phyloP scores from a whole-genome alignment of 495 filamentous ascomycete genomes.

The Talaromyces proteolyticus region DNA sequence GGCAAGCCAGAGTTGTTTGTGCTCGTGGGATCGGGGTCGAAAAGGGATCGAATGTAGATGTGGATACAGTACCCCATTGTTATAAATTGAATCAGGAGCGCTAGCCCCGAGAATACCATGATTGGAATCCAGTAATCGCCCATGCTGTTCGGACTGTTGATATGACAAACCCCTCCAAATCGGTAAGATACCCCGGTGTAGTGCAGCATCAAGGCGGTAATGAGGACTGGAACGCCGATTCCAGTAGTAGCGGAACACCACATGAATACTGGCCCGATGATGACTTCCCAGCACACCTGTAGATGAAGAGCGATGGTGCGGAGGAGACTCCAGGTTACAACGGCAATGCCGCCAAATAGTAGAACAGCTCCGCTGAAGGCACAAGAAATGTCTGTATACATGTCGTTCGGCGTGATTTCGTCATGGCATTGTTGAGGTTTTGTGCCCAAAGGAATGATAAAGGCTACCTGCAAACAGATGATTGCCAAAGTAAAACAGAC shows the following conservation, averaged over 20 bases:
- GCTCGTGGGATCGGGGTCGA: conserved; percentile 60
- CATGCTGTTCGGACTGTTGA: conserved; percentile 76
- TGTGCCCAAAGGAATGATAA: conserved; percentile 82
- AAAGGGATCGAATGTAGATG: conserved; percentile 80
- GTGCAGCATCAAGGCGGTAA: conserved; percentile 66
- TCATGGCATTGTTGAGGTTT: conserved; percentile 82
- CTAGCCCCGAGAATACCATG: conserved; percentile 68
- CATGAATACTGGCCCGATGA: conserved; percentile 87
- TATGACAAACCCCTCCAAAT: conserved; percentile 86
- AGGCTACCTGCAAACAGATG: conserved; percentile 77
- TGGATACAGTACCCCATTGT: conserved; percentile 93
- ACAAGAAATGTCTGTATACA: conserved; percentile 75
- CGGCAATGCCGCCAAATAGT: conserved; percentile 75
- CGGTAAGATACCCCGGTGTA: conserved; percentile 91
- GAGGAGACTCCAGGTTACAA: conserved; percentile 85
- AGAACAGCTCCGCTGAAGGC: conserved; percentile 85
- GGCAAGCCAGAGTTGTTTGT: conserved; percentile 68
- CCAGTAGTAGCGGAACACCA: conserved; percentile 73
- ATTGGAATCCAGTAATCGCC: conserved; percentile 89
- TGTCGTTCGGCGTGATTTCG: conserved; percentile 87
- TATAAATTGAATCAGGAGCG: conserved; percentile 73
- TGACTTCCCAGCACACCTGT: conserved; percentile 95
- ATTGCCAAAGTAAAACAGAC: conserved; percentile 74
- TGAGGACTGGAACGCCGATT: conserved; percentile 74
- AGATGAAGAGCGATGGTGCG: conserved; percentile 89